Base-by-base conservation (phyloP, 73 alveolate species). In the Paramecium tetraurelia region DNA sequence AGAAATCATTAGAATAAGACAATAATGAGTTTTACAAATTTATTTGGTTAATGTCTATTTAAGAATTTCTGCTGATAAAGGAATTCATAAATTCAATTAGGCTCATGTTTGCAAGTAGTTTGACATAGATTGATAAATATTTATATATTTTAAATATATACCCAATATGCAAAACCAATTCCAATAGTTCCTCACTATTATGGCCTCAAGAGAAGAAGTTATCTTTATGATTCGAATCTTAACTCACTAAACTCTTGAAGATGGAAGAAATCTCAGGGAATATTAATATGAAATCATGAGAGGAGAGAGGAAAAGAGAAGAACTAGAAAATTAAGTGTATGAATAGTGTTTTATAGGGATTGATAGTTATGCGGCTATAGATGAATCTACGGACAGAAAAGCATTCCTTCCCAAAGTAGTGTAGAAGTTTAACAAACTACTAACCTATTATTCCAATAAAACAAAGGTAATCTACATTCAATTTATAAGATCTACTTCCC, bases 141-240 rank as follows among this genome's bases (percentile, higher is more conserved):
- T n/a, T 53, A 53, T 53, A 53, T 48, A 12, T 48, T 14, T 53
- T 18, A n/a, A 53, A 53, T 53, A 50, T 50, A 53, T 53, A 53
- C 31, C 21, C 29, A 53, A 53, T 53, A 53, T 53, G 69, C 69
- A 63, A 33, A 72, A 72, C 33, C 86, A 58, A 72, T 10, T 80
- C 2, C 33, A 80, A 43, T 41, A 24, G 38, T 22, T 44, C 29
- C 46, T 80, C 22, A 80, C 75, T 46, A 8, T 41, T 20, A 0
- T 80, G 2, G 75, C 90, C 16, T 21, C 86, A 80, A 80, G 90
- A 48, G 90, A 80, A 46, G 90, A 80, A 22, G 75, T 80, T 4
- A 80, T 80, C 4, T 80, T 80, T 35, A 33, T 80, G 57, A 72
- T 72, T 72, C 63, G 86, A 2, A 33, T 80, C 21, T 16, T 80